These are phyloP conservation scores for Candida incommunis DNA, from an alignment of 805 yeast genomes.

Conservation along the genomic window DNA sequence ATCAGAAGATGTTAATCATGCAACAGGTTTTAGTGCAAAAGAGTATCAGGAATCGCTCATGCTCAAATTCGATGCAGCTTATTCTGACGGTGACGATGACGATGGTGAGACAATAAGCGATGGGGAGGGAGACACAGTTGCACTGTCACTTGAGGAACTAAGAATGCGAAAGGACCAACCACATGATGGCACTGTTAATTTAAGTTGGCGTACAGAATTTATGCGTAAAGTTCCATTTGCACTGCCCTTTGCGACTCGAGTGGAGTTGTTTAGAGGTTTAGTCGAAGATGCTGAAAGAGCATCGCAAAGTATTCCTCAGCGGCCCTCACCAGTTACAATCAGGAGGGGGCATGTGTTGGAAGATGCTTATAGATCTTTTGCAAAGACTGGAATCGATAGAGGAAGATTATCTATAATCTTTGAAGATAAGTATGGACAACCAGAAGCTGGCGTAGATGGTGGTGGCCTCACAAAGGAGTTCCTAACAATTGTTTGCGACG, in stretches of 20 bases:
- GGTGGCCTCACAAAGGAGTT: conserved; percentile 94
- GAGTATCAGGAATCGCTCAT: conserved; percentile 17
- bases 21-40: conserved; percentile 24
- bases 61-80: conserved; percentile 8
- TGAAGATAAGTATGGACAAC: conserved; percentile 51
- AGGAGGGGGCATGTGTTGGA: conserved; percentile 57
- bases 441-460: conserved; percentile 90
- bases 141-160: background rate
- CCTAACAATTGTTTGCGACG: conserved; percentile 53
- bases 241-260: conserved; percentile 62
- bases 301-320: background rate
- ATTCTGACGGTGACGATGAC: conserved; percentile 3
- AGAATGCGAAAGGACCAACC: background rate
- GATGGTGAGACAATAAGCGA: conserved; percentile 3
- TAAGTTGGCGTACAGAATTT: conserved; percentile 28
- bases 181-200: background rate
- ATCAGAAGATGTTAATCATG: conserved; percentile 15
- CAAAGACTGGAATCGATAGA: conserved; percentile 42
- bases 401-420: conserved; percentile 49
- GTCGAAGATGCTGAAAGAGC: conserved; percentile 37
- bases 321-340: conserved; percentile 15
- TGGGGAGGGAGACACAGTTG: conserved; percentile 9
- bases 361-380: conserved; percentile 55
- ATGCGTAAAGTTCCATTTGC: conserved; percentile 63
- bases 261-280: conserved; percentile 51